phyloP scores from a whole-genome alignment of 1,139 yeast species.

The Geotrichum carabidarum region DNA sequence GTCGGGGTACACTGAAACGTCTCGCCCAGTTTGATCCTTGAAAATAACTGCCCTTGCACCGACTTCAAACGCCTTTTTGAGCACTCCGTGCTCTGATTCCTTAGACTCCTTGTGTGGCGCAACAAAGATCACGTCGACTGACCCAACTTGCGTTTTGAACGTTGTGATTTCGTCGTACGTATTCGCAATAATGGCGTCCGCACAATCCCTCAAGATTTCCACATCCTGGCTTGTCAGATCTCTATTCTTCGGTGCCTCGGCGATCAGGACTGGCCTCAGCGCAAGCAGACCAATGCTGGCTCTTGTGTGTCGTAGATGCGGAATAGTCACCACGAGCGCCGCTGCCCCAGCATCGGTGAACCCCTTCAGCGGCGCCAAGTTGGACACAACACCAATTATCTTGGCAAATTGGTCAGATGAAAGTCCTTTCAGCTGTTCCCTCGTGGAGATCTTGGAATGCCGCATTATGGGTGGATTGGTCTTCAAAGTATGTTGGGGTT shows the following conservation, averaged over 20 bases:
- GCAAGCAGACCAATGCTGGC: background rate
- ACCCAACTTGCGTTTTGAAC: background rate
- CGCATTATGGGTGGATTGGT: too few relatives aligned
- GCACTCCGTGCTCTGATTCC: background rate
- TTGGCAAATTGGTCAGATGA: background rate
- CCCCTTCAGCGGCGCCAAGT: background rate
- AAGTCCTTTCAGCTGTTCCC: background rate
- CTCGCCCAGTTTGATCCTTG: background rate
- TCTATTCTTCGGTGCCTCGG: constrained; percentile 1
- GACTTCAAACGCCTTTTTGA: constrained; percentile 3
- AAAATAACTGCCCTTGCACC: constrained; percentile 11
- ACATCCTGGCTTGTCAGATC: background rate
- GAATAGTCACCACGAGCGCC: constrained; percentile 6
- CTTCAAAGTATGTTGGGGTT: too few relatives aligned
- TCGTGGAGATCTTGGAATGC: background rate
- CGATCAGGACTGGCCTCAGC: constrained; percentile 8
- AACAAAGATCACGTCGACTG: constrained; percentile 6
- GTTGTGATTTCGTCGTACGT: constrained; percentile 7
- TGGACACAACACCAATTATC: constrained; percentile 9
- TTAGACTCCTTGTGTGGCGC: background rate
- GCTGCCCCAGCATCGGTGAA: constrained; percentile 7
- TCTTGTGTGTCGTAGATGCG: background rate
- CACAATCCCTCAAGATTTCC: constrained; percentile 2
- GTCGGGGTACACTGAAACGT: background rate
- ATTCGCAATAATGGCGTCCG: constrained; percentile 12